Evolutionary conservation across 169 alveolate genomes (phyloP), one percentile per base, ranked within the genome.

Genomic region (Cryptosporidium parvum): DNA sequence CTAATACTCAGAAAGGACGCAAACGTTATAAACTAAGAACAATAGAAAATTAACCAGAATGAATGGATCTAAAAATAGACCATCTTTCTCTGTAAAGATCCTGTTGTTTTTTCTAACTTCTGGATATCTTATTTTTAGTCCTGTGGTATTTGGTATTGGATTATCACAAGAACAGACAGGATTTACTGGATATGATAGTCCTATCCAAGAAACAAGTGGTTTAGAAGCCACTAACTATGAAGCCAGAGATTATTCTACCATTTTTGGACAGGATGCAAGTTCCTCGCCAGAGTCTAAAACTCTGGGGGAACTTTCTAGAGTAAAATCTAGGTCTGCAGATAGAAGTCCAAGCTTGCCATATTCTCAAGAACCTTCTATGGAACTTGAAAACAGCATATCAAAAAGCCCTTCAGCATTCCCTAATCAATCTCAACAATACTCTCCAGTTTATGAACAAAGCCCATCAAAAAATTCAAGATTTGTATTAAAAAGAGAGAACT

Each of bases 31-130:
- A 21, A 18, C 14, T 33, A 65, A 65, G 51, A 35, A 35, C 31
- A 65, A 65, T 7, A 65, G 72, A 65, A 35, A 35, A 3, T 21
- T 33, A 65, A 12, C 51, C 29, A 65, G 72, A 65, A 65, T 65
- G 72, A 26, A 31, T 31, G 72, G 72, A 65, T 65, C 72, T 65
- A 65, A 65, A 35, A 65, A 65, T 65, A 65, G 44, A 1, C 72
- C 72, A 65, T 65, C 72, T n/a, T 33, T 59, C n/a, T 59, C 10
- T 26, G 53, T 33, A 37, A 65, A 35, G 72, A 65, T 65, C 72
- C 72, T 65, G 31, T 29, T 65, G 33, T 29, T 65, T n/a, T 65
- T 65, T 14, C 31, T 65, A n/a, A 29, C 33, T 29, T 65, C 8
- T 33, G 48, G 9, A 26, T 21, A 65, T 21, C 44, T 33, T 0